A percentile compares a stretch with the other conserved stretches of the same genome.
phyloP scores from a whole-genome alignment of 768 basidiomycete genomes.

The Collybiopsis luxurians region DNA sequence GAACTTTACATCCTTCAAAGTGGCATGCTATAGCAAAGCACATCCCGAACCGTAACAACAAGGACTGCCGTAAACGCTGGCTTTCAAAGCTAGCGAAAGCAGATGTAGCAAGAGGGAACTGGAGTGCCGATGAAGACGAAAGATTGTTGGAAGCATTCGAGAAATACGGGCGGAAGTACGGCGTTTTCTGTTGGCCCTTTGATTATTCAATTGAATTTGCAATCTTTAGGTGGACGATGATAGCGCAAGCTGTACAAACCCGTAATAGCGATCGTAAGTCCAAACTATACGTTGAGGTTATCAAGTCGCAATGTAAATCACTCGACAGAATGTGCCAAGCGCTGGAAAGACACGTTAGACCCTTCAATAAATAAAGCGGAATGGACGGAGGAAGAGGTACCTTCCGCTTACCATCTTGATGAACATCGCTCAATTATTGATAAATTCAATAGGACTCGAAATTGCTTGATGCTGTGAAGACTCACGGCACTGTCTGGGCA shows the following conservation, averaged over 20 bases:
- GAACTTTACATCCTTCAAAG: conserved; percentile 9
- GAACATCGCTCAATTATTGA: background rate
- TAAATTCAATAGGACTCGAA: conserved; percentile 17
- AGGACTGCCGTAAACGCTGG: conserved; percentile 21
- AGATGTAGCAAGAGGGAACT: conserved; percentile 58
- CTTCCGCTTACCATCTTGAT: background rate
- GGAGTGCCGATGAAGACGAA: conserved; percentile 61
- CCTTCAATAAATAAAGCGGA: conserved; percentile 22
- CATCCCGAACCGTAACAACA: conserved; percentile 27
- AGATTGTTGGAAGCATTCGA: conserved; percentile 54
- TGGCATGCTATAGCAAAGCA: conserved; percentile 14
- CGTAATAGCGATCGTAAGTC: conserved; percentile 23
- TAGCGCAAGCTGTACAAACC: conserved; percentile 21
- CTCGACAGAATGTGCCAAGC: conserved; percentile 22
- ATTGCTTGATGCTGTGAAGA: conserved; percentile 21
- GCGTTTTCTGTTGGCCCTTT: background rate
- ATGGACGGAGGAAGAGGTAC: conserved; percentile 22
- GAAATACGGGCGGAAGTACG: conserved; percentile 52
- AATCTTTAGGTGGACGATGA: conserved; percentile 19
- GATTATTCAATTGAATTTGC: background rate
- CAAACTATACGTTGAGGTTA: background rate
- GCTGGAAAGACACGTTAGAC: conserved; percentile 26
- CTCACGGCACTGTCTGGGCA: conserved; percentile 24
- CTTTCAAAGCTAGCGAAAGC: conserved; percentile 48
- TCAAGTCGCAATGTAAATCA: conserved; percentile 15